Evolutionary conservation across 805 yeast genomes (phyloP), one percentile per base, ranked within the genome.

Genomic region (Candida broadrunensis): DNA sequence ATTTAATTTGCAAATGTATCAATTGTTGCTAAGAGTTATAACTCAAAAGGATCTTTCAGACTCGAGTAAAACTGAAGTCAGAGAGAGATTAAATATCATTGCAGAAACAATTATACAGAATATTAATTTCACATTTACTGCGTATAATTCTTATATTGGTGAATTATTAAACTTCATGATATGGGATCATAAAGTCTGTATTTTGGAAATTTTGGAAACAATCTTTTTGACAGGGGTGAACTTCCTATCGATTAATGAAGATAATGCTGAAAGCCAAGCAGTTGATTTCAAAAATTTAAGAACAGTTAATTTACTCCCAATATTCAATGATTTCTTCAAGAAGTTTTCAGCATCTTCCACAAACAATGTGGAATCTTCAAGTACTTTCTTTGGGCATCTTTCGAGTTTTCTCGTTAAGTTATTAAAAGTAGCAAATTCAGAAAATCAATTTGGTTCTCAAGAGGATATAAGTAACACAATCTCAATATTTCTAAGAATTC

Each of bases 401-500:
- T 43, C 54, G 4, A 36, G 29, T 9, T 61, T 57, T 34, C 44
- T 66, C 3, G 31, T 30, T 17, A 51, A 58, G 9, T 44, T 70
- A 18, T 41, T 56, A 3, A 36, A 37, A 6, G 42, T 54, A 8
- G 47, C 40, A 12, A 33, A 31, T 20, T 20, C 26, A 31, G 37
- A 32, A 16, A 35, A 41, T 13, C 9, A 8, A 6, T 29, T 29
- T 15, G 33, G 37, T 11, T 25, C 24, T 6, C 35, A 26, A 27
- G 31, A 16, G 4, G 45, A 45, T 19, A 25, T 61, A 4, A 47
- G 55, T 30, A 47, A 46, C 47, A 48, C 78, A 0, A 65, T 80
- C 5, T 69, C 77, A 6, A 63, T 79, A 20, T 68, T 77, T 44
- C 62, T 81, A 43, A 66, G 80, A 42, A 75, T 81, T 13, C 60